Conservation (phyloP, 345 rosid species). For the Hypericum perforatum region DNA sequence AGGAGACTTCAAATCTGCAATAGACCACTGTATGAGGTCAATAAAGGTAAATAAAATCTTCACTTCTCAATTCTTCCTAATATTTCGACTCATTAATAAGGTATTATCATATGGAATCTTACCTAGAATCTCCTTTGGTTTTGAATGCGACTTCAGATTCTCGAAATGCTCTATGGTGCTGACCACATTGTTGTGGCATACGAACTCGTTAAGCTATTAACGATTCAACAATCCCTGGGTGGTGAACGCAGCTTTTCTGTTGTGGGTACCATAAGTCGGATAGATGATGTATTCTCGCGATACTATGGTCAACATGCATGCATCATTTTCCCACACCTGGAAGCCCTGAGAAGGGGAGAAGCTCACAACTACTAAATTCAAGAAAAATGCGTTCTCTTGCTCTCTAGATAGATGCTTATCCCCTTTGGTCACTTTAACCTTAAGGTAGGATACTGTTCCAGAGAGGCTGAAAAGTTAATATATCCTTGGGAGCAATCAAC, state of each 20-base stretch:
- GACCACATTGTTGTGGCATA: slow-evolving; percentile 64
- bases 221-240: slow-evolving; percentile 44
- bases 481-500: too few species aligned
- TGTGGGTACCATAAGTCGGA: slow-evolving; percentile 30
- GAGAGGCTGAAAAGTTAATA: too few species aligned
- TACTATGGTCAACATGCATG: slow-evolving; percentile 51
- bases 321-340: slow-evolving; percentile 36
- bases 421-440: too few species aligned
- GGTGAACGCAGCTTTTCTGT: slow-evolving; percentile 24
- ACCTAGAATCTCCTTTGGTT: slow-evolving; percentile 8
- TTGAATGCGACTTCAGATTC: slow-evolving; percentile 34
- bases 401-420: too few species aligned
- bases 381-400: too few species aligned
- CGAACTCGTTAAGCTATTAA: slow-evolving; percentile 69
- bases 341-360: slow-evolving; percentile 22
- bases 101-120: not conserved
- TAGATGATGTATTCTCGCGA: slow-evolving; percentile 31
- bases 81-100: not conserved
- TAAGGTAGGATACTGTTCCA: too few species aligned
- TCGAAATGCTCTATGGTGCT: slow-evolving; percentile 50
- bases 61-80: not conserved
- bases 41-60: slow-evolving; percentile 33
- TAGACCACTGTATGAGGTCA: slow-evolving; percentile 56
- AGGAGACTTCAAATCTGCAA: slow-evolving; percentile 45
- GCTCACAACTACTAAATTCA: too few species aligned